Base-by-base conservation (phyloP, 2,329 filamentous ascomycete species). In the Alternaria solani region DNA sequence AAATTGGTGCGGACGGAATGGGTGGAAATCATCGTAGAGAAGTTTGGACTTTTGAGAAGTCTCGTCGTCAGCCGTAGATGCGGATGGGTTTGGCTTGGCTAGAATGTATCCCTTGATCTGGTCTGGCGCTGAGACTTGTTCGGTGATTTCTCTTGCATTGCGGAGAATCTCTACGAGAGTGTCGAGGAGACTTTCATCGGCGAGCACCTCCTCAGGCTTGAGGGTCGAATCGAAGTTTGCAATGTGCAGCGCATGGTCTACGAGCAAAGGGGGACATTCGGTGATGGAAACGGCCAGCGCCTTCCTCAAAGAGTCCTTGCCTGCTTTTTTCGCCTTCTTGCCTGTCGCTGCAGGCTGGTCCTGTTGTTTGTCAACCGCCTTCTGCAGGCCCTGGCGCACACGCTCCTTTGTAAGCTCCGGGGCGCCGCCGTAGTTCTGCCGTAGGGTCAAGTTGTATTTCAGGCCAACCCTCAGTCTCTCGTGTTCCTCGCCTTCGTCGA, bases 11-110 rank as follows among this genome's bases (percentile, higher is more conserved):
- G 95, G 95, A 39, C 90, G 83, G 77, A 98, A 98, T 0, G 95
- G 95, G 69, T 98, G 94, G 70, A 97, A 98, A 71, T 99, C 95
- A 55, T 97, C 91, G 73, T 97, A 99, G 2, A 96, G 81, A 6
- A 95, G 75, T 11, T 75, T 79, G 6, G 68, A 70, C 58, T 77
- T 77, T 8, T 83, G 81, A 4, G 81, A 78, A 9, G 80, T 74
- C 55, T 80, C 81, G 4, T 79, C 75, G 1, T 75, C 80, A 9
- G 79, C 76, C 28, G 72, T 73, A 16, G 68, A 39, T 38, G 73
- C 65, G 12, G 70, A 65, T 12, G 80, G 70, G 51, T 78, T 79
- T 14, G 78, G 75, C 65, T 88, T 96, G 0, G 93, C 93, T 61
- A 99, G 86, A 61, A 99, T 97, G 75, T 94, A 98, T 0, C 95